Conservation (phyloP, 148 eudicot species). For the Rhododendron kiyosumense region DNA sequence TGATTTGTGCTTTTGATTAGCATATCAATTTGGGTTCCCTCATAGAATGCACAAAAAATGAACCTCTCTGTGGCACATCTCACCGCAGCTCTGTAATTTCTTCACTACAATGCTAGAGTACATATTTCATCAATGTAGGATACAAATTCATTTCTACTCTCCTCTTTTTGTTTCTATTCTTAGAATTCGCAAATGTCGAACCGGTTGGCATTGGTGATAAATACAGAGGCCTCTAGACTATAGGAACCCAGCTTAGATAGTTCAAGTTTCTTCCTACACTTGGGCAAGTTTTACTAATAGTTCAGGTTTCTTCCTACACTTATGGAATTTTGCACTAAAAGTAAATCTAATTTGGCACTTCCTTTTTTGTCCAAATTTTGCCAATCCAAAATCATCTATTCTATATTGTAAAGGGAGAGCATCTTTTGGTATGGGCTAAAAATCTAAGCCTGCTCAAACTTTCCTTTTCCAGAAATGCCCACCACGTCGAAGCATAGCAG, state of each 20-base stretch:
- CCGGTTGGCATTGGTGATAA: neutral
- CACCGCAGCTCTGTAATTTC: neutral
- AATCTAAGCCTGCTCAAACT: neutral
- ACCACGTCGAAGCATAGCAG: neutral
- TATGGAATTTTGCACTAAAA: neutral
- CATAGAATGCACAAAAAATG: neutral
- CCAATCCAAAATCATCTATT: too few species aligned
- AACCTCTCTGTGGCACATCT: neutral
- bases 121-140: neutral
- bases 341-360: neutral
- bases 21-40: neutral
- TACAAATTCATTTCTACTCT: neutral
- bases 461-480: neutral
- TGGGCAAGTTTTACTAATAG: neutral
- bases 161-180: neutral
- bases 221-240: neutral
- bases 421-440: neutral
- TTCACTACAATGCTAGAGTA: neutral
- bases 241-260: neutral
- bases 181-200: neutral
- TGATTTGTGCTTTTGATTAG: neutral
- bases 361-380: too few species aligned
- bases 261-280: too few species aligned
- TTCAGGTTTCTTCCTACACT: neutral
- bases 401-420: neutral